Evolutionary conservation across 2,329 filamentous ascomycete genomes (phyloP), one percentile per base, ranked within the genome.

Genomic region (Geosmithia putterillii): DNA sequence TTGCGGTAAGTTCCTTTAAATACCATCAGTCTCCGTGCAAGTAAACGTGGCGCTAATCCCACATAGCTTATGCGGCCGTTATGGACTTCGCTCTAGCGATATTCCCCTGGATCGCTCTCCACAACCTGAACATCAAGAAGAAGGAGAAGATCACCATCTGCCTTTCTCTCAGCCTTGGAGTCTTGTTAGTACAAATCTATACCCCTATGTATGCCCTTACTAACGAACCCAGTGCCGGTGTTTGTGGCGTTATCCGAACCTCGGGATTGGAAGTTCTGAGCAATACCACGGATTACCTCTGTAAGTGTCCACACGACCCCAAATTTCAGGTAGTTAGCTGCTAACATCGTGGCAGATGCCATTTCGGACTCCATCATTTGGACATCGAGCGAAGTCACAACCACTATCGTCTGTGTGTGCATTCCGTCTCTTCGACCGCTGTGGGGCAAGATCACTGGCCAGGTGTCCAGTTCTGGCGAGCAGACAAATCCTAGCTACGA

Each of bases 381-480:
- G 41, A 42, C 41, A 32, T 18, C 32, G 2, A 42, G 25, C 25
- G 41, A 42, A 32, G 35, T 35, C 17, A 14, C 44, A 19, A 47
- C 49, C 35, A 48, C 52, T 22, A 42, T 42, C 19, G 15, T 42
- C 10, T 42, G 28, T 17, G 41, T 42, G 1, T 35, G 25, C 25
- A 20, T 42, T n/a, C 25, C 17, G 6, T 18, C 41, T 6, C 32
- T 42, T 14, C 41, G 25, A 9, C 41, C 41, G 4, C 39, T 36
- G 1, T 47, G 46, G 32, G 46, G 47, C 41, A 49, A 46, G 34
- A 9, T 50, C 14, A 42, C 45, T 3, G 45, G 47, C 15, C 41
- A 45, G 17, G 47, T 47, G 10, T 49, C 47, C 12, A 49, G 45
- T 40, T 49, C 47, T 1, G 44, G 47, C 18, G 20, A 38, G 36